phyloP scores from a whole-genome alignment of 805 yeast genomes.

The Pichia exigua region DNA sequence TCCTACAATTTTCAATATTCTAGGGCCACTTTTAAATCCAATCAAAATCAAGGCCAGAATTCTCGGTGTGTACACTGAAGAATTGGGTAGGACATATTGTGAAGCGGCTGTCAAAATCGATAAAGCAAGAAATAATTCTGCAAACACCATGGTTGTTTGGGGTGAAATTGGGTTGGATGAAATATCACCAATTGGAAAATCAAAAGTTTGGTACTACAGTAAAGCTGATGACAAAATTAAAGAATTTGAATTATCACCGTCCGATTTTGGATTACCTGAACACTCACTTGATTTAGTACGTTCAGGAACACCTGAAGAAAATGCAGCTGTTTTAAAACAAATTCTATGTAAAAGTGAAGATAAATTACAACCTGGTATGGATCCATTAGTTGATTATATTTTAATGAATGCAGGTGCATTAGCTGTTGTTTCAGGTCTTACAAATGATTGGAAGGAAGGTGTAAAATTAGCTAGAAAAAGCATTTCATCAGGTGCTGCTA shows the following conservation, averaged over 20 bases:
- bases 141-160: constrained; percentile 76
- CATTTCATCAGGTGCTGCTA: constrained; percentile 62
- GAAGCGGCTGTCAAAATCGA: constrained; percentile 66
- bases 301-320: constrained; percentile 82
- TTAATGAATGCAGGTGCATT: constrained; percentile 82
- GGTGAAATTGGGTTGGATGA: constrained; percentile 92
- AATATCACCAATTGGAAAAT: constrained; percentile 79
- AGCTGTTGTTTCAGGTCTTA: constrained; percentile 67
- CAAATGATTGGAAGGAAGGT: constrained; percentile 68
- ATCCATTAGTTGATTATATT: constrained; percentile 84
- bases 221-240: constrained; percentile 34
- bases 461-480: constrained; percentile 63
- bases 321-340: constrained; percentile 51
- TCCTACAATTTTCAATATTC: constrained; percentile 87
- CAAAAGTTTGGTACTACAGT: constrained; percentile 66
- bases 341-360: constrained; percentile 38
- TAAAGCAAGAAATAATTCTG: constrained; percentile 33
- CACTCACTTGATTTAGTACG: constrained; percentile 61
- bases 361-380: constrained; percentile 31
- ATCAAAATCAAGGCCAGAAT: constrained; percentile 73
- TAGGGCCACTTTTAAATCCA: constrained; percentile 94
- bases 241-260: constrained; percentile 47
- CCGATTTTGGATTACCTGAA: constrained; percentile 73
- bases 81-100: constrained; percentile 77
- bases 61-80: constrained; percentile 80